Conservation (phyloP, 2,329 filamentous ascomycete genomes). For the Fusarium irregulare region DNA sequence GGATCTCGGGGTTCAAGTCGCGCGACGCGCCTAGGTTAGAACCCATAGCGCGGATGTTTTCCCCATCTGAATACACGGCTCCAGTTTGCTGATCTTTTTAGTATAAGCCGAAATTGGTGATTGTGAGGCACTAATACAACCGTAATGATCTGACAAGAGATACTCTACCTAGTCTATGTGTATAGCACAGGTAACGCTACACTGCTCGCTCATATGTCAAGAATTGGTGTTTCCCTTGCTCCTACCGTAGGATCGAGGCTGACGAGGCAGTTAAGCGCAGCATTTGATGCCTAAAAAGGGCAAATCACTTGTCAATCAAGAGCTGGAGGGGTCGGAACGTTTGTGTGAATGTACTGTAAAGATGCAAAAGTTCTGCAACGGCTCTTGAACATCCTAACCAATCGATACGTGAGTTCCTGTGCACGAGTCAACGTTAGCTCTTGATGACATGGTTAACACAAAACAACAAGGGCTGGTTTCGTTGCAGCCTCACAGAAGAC, state of each 20-base stretch:
- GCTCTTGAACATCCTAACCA: not conserved
- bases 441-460: not conserved
- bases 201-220: not conserved
- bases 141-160: conserved; percentile 15
- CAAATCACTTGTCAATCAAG: conserved; percentile 33
- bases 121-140: conserved; percentile 2
- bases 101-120: conserved; percentile 35
- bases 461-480: conserved; percentile 7
- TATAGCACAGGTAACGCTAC: conserved; percentile 10
- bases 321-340: conserved; percentile 19
- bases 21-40: conserved; percentile 17
- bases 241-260: conserved; percentile 23
- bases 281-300: conserved; percentile 13
- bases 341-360: conserved; percentile 3
- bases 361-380: conserved; percentile 11
- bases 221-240: conserved; percentile 6
- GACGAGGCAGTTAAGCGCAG: conserved; percentile 19
- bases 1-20: conserved; percentile 31
- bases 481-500: conserved; percentile 13
- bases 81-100: conserved; percentile 12
- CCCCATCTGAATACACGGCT: conserved; percentile 12
- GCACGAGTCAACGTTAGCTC: not conserved
- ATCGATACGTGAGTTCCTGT: not conserved
- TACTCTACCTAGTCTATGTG: not conserved
- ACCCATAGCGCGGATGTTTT: conserved; percentile 29